Evolutionary conservation across 495 filamentous ascomycete genomes (phyloP), one percentile per base, ranked within the genome.

Genomic region (Parathielavia appendiculata): DNA sequence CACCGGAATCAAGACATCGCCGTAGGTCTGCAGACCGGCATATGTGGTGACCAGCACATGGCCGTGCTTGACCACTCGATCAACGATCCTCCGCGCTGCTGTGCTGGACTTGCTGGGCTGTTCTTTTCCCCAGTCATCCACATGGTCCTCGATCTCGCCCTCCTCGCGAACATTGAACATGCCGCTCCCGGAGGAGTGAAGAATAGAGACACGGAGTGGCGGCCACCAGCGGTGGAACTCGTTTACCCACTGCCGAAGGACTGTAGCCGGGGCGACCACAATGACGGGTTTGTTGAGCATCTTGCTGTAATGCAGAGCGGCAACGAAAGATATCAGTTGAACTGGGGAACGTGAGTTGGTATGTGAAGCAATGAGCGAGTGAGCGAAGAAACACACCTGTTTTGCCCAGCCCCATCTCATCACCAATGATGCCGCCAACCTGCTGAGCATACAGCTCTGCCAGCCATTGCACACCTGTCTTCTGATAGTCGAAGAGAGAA

Each of bases 161-260:
- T 95, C 90, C 36, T 75, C 81, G 16, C 79, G 74, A 44, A 92
- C 69, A 60, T 95, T 90, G 17, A 97, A 75, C 93, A 97, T 97
- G 4, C 93, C 93, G 66, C 91, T 96, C 10, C 93, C 93, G 19
- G 92, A 96, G 0, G 88, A 88, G 73, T 98, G 93, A 40, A 98
- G 73, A 60, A 97, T 97, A 0, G 91, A 95, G 1, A 97, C 93
- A 20, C 93, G 85, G 30, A 98, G 79, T 19, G 93, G 86, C 16
- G 93, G 93, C 93, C 93, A 97, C 93, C 93, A 98, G 23, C 85
- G 83, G 70, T 97, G 93, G 63, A 98, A 97, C 66, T 98, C 93
- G 58, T 95, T 93, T 11, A 96, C 93, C 93, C 93, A 98, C 67
- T 97, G 92, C 58, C 88, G 89, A 75, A 98, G 83, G 13, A 97